phyloP scores from a whole-genome alignment of 352 stramenopile species.

The Blastocystis sp. region DNA sequence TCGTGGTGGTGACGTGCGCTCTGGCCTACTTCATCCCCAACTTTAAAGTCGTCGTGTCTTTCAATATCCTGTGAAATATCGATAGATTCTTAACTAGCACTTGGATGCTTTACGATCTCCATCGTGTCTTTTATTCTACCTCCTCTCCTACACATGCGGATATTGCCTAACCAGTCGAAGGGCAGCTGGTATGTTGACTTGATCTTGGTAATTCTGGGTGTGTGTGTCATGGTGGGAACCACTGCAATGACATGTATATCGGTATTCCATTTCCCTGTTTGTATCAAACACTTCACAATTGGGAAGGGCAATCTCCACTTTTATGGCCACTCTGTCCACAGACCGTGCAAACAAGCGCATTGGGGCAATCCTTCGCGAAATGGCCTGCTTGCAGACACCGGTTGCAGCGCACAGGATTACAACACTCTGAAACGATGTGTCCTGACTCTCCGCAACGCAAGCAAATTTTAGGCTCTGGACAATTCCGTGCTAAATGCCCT shows the following conservation, averaged over 20 bases:
- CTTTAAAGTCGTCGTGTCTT: constrained; percentile 51
- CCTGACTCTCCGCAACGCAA: constrained; percentile 10
- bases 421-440: constrained; percentile 3
- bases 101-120: constrained; percentile 62
- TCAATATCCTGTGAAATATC: constrained; percentile 55
- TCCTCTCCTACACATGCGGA: constrained; percentile 37
- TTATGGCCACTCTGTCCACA: constrained; percentile 27
- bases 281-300: background rate
- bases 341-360: constrained; percentile 19
- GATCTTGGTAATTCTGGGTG: constrained; percentile 38
- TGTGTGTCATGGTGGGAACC: constrained; percentile 29
- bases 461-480: background rate
- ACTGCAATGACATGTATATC: background rate
- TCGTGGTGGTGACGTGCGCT: constrained; percentile 30
- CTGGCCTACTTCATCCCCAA: constrained; percentile 56
- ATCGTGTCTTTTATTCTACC: constrained; percentile 61
- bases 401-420: background rate
- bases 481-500: background rate
- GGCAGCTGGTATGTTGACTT: constrained; percentile 56
- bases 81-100: background rate
- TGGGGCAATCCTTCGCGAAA: constrained; percentile 41
- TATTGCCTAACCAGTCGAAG: constrained; percentile 24
- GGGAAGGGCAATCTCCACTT: background rate
- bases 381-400: constrained; percentile 19
- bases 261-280: constrained; percentile 19